Evolutionary conservation across 768 basidiomycete genomes (phyloP).

Genomic region (Serendipita sp.): DNA sequence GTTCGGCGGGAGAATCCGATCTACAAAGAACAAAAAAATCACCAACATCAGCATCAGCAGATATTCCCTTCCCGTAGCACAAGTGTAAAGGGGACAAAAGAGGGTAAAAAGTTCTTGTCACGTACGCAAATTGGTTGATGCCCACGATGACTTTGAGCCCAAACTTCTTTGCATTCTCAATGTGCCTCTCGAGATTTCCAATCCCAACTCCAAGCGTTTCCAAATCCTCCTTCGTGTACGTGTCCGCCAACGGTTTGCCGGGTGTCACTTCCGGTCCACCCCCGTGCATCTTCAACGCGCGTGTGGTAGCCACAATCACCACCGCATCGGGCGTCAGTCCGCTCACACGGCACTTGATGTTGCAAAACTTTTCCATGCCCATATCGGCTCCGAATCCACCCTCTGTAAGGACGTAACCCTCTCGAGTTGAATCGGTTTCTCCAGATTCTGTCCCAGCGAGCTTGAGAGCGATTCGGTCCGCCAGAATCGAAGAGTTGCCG

Average conservation of each 20-base stretch:
- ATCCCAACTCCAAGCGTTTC: slow-evolving; percentile 80
- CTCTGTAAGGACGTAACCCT: slow-evolving; percentile 94
- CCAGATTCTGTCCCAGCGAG: slow-evolving; percentile 91
- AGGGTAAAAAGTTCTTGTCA: too few relatives aligned
- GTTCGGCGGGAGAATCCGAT: slow-evolving; percentile 79
- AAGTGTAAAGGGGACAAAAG: background rate
- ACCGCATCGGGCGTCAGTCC: slow-evolving; percentile 88
- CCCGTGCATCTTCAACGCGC: slow-evolving; percentile 98
- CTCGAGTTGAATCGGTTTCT: slow-evolving; percentile 50
- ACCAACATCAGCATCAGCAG: too few relatives aligned
- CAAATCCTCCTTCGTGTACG: slow-evolving; percentile 88
- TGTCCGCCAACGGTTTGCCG: slow-evolving; percentile 83
- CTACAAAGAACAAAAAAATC: slow-evolving; percentile 24
- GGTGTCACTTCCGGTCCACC: slow-evolving; percentile 95
- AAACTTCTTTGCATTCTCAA: slow-evolving; percentile 89
- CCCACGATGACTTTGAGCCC: slow-evolving; percentile 93
- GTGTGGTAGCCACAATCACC: slow-evolving; percentile 92
- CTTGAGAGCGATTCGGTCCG: slow-evolving; percentile 93
- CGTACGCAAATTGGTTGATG: slow-evolving; percentile 89
- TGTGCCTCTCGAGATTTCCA: slow-evolving; percentile 85
- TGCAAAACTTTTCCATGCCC: slow-evolving; percentile 99
- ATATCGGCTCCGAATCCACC: slow-evolving; percentile 98
- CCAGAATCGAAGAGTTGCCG: slow-evolving; percentile 95
- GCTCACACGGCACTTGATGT: slow-evolving; percentile 93
- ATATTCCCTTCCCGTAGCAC: too few relatives aligned